Percentiles rank a stretch among this genome's conserved stretches.
These are phyloP conservation scores for Aspergillus fumigatus DNA, from an alignment of 2,329 filamentous ascomycete genomes.

Conservation along the genomic window DNA sequence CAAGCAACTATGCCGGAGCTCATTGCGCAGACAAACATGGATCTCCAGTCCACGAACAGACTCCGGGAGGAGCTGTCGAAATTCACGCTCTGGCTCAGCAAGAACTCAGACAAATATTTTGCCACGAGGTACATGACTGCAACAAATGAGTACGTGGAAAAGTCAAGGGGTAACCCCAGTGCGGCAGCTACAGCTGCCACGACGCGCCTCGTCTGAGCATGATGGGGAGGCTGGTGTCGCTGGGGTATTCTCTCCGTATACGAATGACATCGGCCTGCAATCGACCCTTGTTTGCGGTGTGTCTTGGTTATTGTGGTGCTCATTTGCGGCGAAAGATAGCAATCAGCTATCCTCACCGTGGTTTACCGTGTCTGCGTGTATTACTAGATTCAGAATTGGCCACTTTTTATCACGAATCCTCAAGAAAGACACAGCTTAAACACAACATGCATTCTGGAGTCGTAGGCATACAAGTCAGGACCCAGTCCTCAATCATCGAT, in stretches of 20 bases:
- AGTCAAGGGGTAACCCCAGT: constrained; percentile 26
- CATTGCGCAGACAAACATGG: constrained; percentile 97
- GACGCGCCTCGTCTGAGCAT: constrained; percentile 24
- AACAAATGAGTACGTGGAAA: constrained; percentile 38
- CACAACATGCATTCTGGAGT: not conserved
- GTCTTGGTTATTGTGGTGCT: not conserved
- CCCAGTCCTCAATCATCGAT: not conserved
- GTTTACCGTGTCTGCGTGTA: not conserved
- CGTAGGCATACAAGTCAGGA: not conserved
- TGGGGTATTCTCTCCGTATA: not conserved
- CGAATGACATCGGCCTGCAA: not conserved
- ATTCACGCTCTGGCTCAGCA: constrained; percentile 79
- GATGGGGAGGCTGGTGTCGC: not conserved
- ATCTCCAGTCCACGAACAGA: constrained; percentile 80
- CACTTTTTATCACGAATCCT: not conserved
- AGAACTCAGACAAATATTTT: constrained; percentile 73
- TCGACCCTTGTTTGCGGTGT: not conserved
- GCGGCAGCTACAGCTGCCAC: constrained; percentile 30
- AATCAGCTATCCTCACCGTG: not conserved
- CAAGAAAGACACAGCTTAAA: not conserved
- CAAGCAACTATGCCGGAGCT: constrained; percentile 86
- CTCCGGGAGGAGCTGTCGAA: constrained; percentile 84
- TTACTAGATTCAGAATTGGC: not conserved
- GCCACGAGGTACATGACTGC: constrained; percentile 41
- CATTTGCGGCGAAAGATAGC: not conserved